Base-by-base conservation (phyloP, 768 basidiomycete genomes). In the Boletus fagicola region DNA sequence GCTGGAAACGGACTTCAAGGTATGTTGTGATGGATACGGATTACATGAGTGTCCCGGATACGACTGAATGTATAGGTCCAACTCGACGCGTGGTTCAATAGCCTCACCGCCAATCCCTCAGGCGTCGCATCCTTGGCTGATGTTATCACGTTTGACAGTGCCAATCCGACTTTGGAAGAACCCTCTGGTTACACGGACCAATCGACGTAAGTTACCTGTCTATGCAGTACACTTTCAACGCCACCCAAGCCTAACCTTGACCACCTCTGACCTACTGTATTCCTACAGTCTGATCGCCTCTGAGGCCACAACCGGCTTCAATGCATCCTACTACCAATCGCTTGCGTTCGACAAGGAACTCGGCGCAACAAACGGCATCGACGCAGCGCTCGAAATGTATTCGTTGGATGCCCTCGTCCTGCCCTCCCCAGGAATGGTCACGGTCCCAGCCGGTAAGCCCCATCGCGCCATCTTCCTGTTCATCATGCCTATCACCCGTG, bases 1-100 rank as follows among this genome's bases (percentile, higher is more conserved):
- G 3, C 59, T 83, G n/a, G 62, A 74, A 12, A 71, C 75, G 0
- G 85, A 87, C 59, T 83, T 87, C 72, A 87, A 85, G 77, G 86
- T 80, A 49, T 42, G 65, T 51, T 13, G n/a, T 16, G 10, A 11
- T 15, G 8, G 26, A 9, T 48, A 20, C 4, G 30, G 30, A 33
- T 33, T 33, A 13, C 20, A 24, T 28, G 20, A 2, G 22, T 8
- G 39, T 38, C 13, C 36, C 8, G 10, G 42, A 39, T 50, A 40
- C 28, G 28, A 24, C 30, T 20, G 24, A 30, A 3, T 5, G 2
- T 22, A 4, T 44, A 86, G 85, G 70, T 83, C n/a, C 76, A 85
- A 64, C 61, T 88, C 7, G 73, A 83, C 49, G 68, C 67, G 7
- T 87, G 81, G 60, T 79, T 79, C 30, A 63, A 75, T 11, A 68